A percentile compares a stretch with the other conserved stretches of the same genome.
phyloP scores from a whole-genome alignment of 2,329 filamentous ascomycete species.

The Fulvia fulva region DNA sequence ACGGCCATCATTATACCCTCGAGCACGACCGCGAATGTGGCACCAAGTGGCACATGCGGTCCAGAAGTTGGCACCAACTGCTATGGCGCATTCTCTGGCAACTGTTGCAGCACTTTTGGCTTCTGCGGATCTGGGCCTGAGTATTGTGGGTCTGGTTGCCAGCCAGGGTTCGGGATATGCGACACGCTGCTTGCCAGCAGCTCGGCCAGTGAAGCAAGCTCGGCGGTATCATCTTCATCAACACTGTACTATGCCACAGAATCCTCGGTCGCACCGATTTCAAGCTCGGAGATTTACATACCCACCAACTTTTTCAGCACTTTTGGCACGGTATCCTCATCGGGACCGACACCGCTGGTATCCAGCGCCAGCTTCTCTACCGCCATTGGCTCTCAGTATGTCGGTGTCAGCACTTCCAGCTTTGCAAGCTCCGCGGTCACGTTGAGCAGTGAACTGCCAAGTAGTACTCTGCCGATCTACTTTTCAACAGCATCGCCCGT shows the following conservation, averaged over 20 bases:
- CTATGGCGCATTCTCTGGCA: conserved; percentile 5
- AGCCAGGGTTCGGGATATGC: not conserved
- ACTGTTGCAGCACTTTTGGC: conserved; percentile 9
- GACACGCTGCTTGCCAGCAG: not conserved
- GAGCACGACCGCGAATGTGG: not conserved
- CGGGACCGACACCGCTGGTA: not conserved
- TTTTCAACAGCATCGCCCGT: not conserved
- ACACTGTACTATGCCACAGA: not conserved
- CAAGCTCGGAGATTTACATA: not conserved
- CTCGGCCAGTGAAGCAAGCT: not conserved
- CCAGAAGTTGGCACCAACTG: conserved; percentile 4
- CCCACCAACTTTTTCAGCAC: not conserved
- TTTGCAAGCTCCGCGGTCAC: not conserved
- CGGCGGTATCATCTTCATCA: not conserved
- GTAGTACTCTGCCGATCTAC: not conserved
- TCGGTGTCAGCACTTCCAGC: not conserved
- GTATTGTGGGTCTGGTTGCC: conserved; percentile 9
- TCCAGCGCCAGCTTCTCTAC: not conserved
- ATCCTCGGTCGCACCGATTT: not conserved
- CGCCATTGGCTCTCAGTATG: not conserved
- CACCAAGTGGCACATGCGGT: conserved; percentile 7
- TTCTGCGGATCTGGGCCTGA: conserved; percentile 2
- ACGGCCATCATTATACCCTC: not conserved
- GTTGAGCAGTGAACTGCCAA: not conserved
- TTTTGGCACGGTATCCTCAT: not conserved